Base-by-base conservation (phyloP, 1,284 basidiomycete genomes). In the Inonotus hispidus region DNA sequence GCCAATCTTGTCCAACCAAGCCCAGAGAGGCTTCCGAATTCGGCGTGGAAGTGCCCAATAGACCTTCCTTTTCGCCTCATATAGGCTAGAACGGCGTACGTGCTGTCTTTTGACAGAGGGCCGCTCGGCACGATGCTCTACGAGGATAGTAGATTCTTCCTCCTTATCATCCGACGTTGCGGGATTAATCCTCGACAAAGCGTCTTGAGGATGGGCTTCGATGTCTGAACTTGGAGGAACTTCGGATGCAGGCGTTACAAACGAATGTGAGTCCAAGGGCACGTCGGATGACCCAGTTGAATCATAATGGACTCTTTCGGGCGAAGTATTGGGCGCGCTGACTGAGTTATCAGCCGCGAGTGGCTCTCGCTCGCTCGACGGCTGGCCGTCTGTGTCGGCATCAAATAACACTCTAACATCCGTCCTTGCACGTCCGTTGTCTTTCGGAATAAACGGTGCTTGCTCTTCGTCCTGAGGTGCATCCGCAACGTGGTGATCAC, bases 1-100 rank as follows among this genome's bases (percentile, higher is more conserved):
- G 64, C 74, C 76, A 43, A 97, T 78, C 38, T 92, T 83, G 64
- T 83, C 83, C 64, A 82, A 72, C 87, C 90, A 95, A 35, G 82
- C 85, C 57, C 76, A 75, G 35, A 88, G 62, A 2, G 85, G 86
- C 27, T 74, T 73, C 37, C 75, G 72, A 41, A 82, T 69, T 72
- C 75, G 75, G 27, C 73, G 70, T 3, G 86, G 85, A 35, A 84
- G 64, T 61, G 71, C 61, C 74, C 66, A 80, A 80, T 79, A 65
- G 76, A 77, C 7, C 79, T 71, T 35, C 79, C 79, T 29, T 43
- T 64, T 55, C 35, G 63, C 63, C 55, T 64, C 63, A 47, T 63
- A 47, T 10, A 60, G 53, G 29, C 62, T 63, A 5, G 62, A 63
- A 14, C 62, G 62, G n/a, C 46, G 60, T 14, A 56, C 52, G 23